Evolutionary conservation across 2,329 filamentous ascomycete genomes (phyloP), one percentile per base, ranked within the genome.

Genomic region (Macrophomina tecta): DNA sequence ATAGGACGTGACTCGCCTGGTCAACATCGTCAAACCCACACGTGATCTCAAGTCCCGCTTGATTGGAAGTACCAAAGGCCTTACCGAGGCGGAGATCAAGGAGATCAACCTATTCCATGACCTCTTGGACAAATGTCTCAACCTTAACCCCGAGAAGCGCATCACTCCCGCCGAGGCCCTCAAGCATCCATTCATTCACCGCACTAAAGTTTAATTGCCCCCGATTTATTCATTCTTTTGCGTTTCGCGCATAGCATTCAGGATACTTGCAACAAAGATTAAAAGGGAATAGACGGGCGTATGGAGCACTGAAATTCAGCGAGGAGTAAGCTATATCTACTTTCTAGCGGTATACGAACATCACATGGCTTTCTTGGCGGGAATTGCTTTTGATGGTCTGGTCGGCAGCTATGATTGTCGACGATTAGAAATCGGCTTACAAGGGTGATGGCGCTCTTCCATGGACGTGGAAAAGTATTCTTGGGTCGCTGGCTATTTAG

Each of bases 91-190:
- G 9, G 92, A 95, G 77, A 82, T 86, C 46, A 91, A 90, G 77
- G 93, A 97, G 73, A 82, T 97, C 69, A 89, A 90, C 68, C 84
- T 90, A 64, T 97, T 99, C 78, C 85, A 93, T 71, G 94, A 98
- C 78, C 82, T 99, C 58, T 81, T 99, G 67, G 94, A 97, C 75
- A 90, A 91, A 65, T 98, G 94, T 76, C 83, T 99, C 70, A 89
- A 90, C 67, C 85, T 98, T 70, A 97, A 98, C 75, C 93, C 94
- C 0, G 94, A 97, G 77, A 97, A 96, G 83, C 87, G 95, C 69
- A 91, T 95, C 73, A 94, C 91, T 55, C 92, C 95, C 0, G 83
- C 86, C 14, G 94, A 98, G 74, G 95, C 95, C 58, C 82, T 98
- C 72, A 90, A 89, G 75, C 94, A 98, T 82, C 91, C 91, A 1